These are phyloP conservation scores for Epichloe gansuensis DNA, from an alignment of 2,329 filamentous ascomycete genomes.

Conservation along the genomic window DNA sequence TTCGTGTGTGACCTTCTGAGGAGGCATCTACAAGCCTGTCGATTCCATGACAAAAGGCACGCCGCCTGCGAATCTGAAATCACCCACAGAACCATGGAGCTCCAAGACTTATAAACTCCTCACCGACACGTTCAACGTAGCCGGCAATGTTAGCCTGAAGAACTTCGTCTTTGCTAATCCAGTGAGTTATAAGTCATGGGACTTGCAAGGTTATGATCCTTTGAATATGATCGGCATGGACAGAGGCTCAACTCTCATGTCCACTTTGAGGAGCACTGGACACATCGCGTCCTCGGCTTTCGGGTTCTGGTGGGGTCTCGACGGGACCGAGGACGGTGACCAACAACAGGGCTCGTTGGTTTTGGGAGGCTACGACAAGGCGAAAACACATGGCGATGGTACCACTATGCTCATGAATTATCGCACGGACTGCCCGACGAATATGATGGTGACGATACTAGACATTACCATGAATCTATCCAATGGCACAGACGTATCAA, in stretches of 20 bases:
- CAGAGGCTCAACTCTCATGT: conserved; percentile 6
- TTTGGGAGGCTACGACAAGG: conserved; percentile 4
- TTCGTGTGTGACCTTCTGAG: too few relatives aligned
- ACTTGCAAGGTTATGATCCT: neutral
- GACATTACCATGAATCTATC: too few relatives aligned
- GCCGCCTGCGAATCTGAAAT: neutral
- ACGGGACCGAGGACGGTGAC: conserved; percentile 1
- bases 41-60: neutral
- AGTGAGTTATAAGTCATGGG: neutral
- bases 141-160: neutral
- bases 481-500: too few relatives aligned
- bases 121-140: conserved; percentile 5
- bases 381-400: too few relatives aligned
- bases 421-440: too few relatives aligned
- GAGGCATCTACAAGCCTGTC: neutral
- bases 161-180: conserved; percentile 6
- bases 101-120: conserved; percentile 5
- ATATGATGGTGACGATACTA: too few relatives aligned
- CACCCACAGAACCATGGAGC: conserved; percentile 2
- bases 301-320: conserved; percentile 9
- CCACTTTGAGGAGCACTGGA: neutral
- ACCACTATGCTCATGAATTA: too few relatives aligned
- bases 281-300: conserved; percentile 3
- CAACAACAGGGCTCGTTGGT: conserved; percentile 6
- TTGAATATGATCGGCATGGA: conserved; percentile 9